Base-by-base conservation (phyloP, 2,329 filamentous ascomycete species). In the Pyrenophora tritici-repentis region DNA sequence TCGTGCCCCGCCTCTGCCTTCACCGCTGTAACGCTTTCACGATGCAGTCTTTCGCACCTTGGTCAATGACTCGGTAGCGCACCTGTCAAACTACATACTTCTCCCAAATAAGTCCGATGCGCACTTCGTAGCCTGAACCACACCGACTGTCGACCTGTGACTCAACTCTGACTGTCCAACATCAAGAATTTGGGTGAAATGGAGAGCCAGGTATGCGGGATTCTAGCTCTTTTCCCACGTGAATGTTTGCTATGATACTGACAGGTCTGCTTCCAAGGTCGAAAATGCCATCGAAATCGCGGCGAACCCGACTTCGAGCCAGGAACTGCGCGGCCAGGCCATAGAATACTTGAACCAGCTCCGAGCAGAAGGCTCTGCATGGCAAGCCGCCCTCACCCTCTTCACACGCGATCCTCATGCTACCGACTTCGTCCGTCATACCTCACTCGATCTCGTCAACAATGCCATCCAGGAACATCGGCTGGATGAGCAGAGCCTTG, bases 201-300 rank as follows among this genome's bases (percentile, higher is more conserved):
- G 71, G 71, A 73, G 65, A 67, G 61, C 53, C 71, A 73, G 66
- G 71, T 73, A 58, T 26, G 66, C 56, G 4, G 22, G 13, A 31
- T 3, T 41, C 9, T 40, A 20, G n/a, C 38, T 32, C 22, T 32
- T 29, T 48, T 36, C 34, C 4, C 9, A 22, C 7, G 3, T 9
- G 26, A 6, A 12, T 41, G 4, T 13, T 22, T 9, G n/a, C 14
- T 34, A n/a, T 8, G n/a, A 24, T 39, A 26, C 40, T 45, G 14
- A 42, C 26, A 8, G 4, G 31, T 37, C 50, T 29, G 42, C 44
- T 3, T 42, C 41, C 32, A 50, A 97, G 90, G 87, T 97, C 75
- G 89, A 94, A 78, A 93, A 90, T 79, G 94, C 94, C 76, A 94
- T 97, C 78, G 86, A 94, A 75, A 95, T 97, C 78, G 90, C 91